Evolutionary conservation across 2,329 filamentous ascomycete species (phyloP).

Genomic region (Verticillium alfalfae): DNA sequence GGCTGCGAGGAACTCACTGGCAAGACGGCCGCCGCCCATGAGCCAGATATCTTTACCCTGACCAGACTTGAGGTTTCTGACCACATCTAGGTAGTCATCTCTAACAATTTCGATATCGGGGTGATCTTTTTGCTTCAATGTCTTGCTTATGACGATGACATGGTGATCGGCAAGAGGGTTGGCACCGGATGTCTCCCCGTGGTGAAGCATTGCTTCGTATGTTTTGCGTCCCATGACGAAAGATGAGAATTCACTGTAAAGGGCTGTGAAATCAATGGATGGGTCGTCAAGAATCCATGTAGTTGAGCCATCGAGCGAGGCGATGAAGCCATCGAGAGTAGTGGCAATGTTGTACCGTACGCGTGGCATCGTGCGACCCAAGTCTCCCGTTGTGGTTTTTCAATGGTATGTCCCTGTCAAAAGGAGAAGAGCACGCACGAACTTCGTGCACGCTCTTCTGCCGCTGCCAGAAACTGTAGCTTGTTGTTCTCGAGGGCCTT

Average conservation of each 20-base stretch:
- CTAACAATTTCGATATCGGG: conserved; percentile 16
- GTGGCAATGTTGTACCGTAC: conserved; percentile 26
- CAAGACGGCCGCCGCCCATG: conserved; percentile 26
- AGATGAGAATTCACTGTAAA: conserved; percentile 22
- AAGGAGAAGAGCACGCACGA: no score
- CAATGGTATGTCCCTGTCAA: no score
- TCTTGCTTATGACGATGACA: conserved; percentile 22
- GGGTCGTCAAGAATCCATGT: conserved; percentile 24
- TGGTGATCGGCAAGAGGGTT: conserved; percentile 14
- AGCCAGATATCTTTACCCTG: conserved; percentile 26
- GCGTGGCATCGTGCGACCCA: background rate
- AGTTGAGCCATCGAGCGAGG: conserved; percentile 19
- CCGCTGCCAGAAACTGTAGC: no score
- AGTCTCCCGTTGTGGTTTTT: background rate
- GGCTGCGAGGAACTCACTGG: conserved; percentile 18
- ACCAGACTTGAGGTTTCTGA: conserved; percentile 14
- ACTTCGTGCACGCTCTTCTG: no score
- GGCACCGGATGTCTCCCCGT: conserved; percentile 1
- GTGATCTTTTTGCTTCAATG: conserved; percentile 5
- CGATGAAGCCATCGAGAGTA: conserved; percentile 28
- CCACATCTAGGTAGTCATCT: conserved; percentile 9
- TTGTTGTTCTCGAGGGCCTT: no score
- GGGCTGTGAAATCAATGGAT: conserved; percentile 22
- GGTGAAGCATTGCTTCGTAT: conserved; percentile 19
- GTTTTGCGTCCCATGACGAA: conserved; percentile 30